phyloP scores from a whole-genome alignment of 2,329 filamentous ascomycete species.

The Fusarium goolgardi region DNA sequence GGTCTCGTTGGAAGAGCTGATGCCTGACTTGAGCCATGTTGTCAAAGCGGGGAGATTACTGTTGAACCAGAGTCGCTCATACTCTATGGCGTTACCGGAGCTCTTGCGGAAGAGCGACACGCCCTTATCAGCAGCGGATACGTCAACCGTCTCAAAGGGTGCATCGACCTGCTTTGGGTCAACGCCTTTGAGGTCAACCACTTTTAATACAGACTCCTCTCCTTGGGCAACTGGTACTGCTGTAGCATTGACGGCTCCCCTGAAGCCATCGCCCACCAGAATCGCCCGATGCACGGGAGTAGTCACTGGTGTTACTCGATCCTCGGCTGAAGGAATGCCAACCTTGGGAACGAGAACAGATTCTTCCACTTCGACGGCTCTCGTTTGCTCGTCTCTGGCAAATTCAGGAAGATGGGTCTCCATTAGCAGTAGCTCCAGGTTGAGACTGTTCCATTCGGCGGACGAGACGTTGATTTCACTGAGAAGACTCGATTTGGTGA shows the following conservation, averaged over 20 bases:
- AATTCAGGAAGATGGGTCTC: slow-evolving; percentile 58
- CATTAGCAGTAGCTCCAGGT: slow-evolving; percentile 72
- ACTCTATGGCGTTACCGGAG: slow-evolving; percentile 75
- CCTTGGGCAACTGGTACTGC: slow-evolving; percentile 55
- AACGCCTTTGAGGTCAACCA: slow-evolving; percentile 67
- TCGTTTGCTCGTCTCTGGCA: slow-evolving; percentile 47
- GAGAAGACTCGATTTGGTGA: slow-evolving; percentile 56
- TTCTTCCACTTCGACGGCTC: slow-evolving; percentile 64
- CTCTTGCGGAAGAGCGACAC: slow-evolving; percentile 75
- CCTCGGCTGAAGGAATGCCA: slow-evolving; percentile 74
- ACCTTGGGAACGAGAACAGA: slow-evolving; percentile 80
- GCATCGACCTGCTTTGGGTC: slow-evolving; percentile 52
- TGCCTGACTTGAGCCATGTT: slow-evolving; percentile 71
- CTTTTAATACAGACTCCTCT: slow-evolving; percentile 61
- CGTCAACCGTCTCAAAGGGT: slow-evolving; percentile 70
- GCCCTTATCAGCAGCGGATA: slow-evolving; percentile 70
- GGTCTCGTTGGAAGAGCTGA: slow-evolving; percentile 54
- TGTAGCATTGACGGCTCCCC: slow-evolving; percentile 69
- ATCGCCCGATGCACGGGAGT: slow-evolving; percentile 88
- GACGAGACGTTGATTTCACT: slow-evolving; percentile 72
- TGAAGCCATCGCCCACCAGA: slow-evolving; percentile 77
- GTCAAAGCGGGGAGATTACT: slow-evolving; percentile 75
- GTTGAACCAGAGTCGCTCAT: slow-evolving; percentile 78
- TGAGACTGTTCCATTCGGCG: slow-evolving; percentile 68
- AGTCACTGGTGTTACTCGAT: slow-evolving; percentile 73